Evolutionary conservation across 2,329 filamentous ascomycete species (phyloP).

Genomic region (Trichoderma koningii): DNA sequence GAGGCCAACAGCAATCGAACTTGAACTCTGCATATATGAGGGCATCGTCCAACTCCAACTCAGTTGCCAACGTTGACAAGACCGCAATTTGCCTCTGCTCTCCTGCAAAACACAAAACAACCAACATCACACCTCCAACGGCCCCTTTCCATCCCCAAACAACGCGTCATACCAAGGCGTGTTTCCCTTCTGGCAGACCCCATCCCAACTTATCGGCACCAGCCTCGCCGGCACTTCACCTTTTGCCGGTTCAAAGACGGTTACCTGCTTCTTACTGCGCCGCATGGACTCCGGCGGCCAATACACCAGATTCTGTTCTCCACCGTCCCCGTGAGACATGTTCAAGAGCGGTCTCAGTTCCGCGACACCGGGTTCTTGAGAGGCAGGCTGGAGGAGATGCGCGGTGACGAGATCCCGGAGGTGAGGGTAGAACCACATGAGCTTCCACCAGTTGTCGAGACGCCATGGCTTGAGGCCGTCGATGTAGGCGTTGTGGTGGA

Average conservation of each 20-base stretch:
- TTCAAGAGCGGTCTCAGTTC: background rate
- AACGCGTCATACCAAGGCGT: slow-evolving; percentile 5
- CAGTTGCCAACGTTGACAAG: background rate
- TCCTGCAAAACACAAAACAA: too few relatives aligned
- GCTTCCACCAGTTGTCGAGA: background rate
- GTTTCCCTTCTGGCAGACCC: slow-evolving; percentile 10
- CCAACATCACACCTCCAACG: background rate
- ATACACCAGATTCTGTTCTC: background rate
- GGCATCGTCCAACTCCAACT: background rate
- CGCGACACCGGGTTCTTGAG: too few relatives aligned
- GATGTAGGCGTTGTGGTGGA: slow-evolving; percentile 23
- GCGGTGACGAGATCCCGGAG: slow-evolving; percentile 4
- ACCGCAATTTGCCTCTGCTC: background rate
- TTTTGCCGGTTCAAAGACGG: background rate
- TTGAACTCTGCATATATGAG: background rate
- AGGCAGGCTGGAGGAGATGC: background rate
- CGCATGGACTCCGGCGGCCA: slow-evolving; percentile 3
- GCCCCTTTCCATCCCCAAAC: slow-evolving; percentile 10
- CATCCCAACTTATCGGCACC: slow-evolving; percentile 6
- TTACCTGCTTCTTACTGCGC: background rate
- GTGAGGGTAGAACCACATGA: slow-evolving; percentile 17
- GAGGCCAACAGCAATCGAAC: background rate
- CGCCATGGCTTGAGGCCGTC: slow-evolving; percentile 3
- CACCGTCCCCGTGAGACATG: background rate
- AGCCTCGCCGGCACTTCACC: background rate